These are phyloP conservation scores for Ganoderma sinense DNA, from an alignment of 1,284 basidiomycete genomes.

Conservation along the genomic window DNA sequence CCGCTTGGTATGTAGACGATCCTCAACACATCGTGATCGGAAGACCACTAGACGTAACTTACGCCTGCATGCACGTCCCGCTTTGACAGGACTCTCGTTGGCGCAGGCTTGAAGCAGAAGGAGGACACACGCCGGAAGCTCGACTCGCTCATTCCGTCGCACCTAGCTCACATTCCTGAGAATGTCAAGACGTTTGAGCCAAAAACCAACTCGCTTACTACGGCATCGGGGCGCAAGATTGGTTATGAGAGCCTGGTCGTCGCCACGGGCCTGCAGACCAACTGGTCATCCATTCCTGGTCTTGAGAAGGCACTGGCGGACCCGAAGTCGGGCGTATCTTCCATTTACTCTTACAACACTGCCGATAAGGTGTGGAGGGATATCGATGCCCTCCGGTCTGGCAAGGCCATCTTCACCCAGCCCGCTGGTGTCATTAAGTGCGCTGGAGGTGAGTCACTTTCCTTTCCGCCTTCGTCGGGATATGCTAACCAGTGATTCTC, in stretches of 20 bases:
- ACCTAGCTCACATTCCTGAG: slow-evolving; percentile 80
- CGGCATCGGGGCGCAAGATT: slow-evolving; percentile 74
- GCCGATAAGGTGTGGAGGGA: slow-evolving; percentile 90
- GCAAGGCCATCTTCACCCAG: slow-evolving; percentile 95
- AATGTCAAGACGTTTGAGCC: slow-evolving; percentile 84
- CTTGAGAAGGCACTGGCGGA: slow-evolving; percentile 82
- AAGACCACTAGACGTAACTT: slow-evolving; percentile 16
- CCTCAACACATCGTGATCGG: not conserved
- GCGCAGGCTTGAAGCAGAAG: slow-evolving; percentile 83
- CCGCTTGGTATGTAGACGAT: slow-evolving; percentile 70
- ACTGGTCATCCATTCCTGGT: slow-evolving; percentile 83
- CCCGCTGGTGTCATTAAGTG: slow-evolving; percentile 96
- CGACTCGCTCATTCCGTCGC: slow-evolving; percentile 71
- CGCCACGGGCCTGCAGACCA: slow-evolving; percentile 88
- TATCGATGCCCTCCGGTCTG: slow-evolving; percentile 77
- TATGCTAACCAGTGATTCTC: slow-evolving; percentile 6
- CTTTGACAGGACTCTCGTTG: slow-evolving; percentile 85
- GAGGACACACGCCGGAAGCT: slow-evolving; percentile 74
- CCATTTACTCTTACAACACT: slow-evolving; percentile 92
- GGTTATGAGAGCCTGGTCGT: slow-evolving; percentile 91
- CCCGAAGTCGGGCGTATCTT: slow-evolving; percentile 83
- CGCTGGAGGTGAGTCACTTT: slow-evolving; percentile 75
- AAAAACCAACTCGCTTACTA: slow-evolving; percentile 75
- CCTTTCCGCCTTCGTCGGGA: not conserved
- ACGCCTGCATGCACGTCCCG: slow-evolving; percentile 1